These are phyloP conservation scores for Kalmusia sp. DNA, from an alignment of 2,329 filamentous ascomycete genomes.

Conservation along the genomic window DNA sequence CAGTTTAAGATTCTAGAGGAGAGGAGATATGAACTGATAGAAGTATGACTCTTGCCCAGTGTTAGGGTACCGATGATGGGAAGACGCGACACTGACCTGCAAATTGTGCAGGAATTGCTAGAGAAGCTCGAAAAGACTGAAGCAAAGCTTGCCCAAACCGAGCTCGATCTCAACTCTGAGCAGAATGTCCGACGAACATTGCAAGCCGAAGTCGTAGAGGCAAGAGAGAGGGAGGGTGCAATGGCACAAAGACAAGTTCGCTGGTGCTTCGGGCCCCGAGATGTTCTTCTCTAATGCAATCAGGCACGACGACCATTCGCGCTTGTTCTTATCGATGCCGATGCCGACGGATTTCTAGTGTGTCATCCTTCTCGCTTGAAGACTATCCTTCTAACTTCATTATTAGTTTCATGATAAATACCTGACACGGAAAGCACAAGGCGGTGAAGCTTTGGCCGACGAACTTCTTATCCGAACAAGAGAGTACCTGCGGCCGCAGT, in stretches of 20 bases:
- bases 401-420: constrained; percentile 47
- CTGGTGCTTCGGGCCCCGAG: background rate
- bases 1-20: constrained; percentile 47
- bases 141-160: constrained; percentile 42
- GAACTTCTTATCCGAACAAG: constrained; percentile 42
- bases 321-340: constrained; percentile 46
- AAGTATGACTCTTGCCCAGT: constrained; percentile 26
- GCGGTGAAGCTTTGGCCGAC: constrained; percentile 44
- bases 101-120: constrained; percentile 36
- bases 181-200: constrained; percentile 46
- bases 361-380: background rate
- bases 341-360: constrained; percentile 47
- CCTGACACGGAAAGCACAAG: constrained; percentile 42
- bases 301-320: constrained; percentile 44
- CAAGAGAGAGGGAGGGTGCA: constrained; percentile 37
- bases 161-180: constrained; percentile 46
- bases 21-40: constrained; percentile 45
- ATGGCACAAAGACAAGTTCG: constrained; percentile 40
- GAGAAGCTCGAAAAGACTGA: constrained; percentile 48
- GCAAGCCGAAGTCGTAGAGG: constrained; percentile 42
- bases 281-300: constrained; percentile 14
- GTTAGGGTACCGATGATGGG: background rate
- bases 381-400: background rate
- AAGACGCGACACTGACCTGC: background rate
- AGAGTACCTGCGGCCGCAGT: constrained; percentile 44